A percentile compares a stretch with the other conserved stretches of the same genome.
These are phyloP conservation scores for Hypoxylon sp. DNA, from an alignment of 2,329 filamentous ascomycete genomes.

Conservation along the genomic window DNA sequence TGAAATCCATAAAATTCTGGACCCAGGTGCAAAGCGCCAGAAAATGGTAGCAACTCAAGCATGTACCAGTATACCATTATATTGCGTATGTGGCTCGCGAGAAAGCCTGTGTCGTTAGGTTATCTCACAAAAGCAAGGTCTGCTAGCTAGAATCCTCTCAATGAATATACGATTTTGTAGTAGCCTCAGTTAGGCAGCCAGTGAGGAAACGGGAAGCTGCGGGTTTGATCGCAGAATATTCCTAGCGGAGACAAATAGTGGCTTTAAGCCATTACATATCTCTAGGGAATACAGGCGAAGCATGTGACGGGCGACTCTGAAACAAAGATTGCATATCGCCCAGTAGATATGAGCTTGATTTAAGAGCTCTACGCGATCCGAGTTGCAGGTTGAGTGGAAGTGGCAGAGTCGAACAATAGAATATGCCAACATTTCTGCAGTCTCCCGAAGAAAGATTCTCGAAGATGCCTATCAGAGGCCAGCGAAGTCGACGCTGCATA, in stretches of 20 bases:
- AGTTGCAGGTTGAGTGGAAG: conserved; percentile 19
- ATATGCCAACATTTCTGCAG: conserved; percentile 48
- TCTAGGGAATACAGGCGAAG: conserved; percentile 9
- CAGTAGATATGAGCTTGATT: background rate
- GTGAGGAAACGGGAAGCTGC: conserved; percentile 18
- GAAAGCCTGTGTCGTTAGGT: background rate
- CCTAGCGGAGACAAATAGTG: conserved; percentile 9
- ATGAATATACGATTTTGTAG: conserved; percentile 7
- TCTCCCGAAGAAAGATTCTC: conserved; percentile 47
- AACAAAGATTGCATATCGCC: conserved; percentile 10
- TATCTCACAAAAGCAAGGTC: conserved; percentile 2
- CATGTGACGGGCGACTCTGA: conserved; percentile 9
- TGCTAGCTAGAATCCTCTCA: background rate
- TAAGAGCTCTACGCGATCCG: conserved; percentile 15
- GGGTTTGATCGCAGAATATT: conserved; percentile 12
- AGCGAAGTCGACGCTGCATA: conserved; percentile 41
- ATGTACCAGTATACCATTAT: conserved; percentile 5
- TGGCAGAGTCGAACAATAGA: conserved; percentile 27
- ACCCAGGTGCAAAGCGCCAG: conserved; percentile 12
- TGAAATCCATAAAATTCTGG: conserved; percentile 18
- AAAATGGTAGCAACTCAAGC: background rate
- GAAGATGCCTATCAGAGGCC: conserved; percentile 43
- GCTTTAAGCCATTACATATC: conserved; percentile 10
- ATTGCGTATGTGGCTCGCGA: conserved; percentile 5
- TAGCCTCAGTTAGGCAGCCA: background rate